Conservation (phyloP, 495 filamentous ascomycete genomes). For the Chaetomium cochliodes region DNA sequence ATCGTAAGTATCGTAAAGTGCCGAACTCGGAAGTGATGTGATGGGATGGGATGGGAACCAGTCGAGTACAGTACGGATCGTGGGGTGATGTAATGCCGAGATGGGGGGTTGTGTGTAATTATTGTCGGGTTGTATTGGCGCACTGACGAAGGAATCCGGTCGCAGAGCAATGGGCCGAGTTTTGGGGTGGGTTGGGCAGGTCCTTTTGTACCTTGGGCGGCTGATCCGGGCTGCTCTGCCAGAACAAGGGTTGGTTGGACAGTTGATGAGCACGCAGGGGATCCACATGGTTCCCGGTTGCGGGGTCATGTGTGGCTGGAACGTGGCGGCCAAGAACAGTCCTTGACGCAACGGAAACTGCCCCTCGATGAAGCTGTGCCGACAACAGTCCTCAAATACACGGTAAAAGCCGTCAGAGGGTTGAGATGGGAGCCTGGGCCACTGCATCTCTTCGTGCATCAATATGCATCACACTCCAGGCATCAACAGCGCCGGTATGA, state of each 20-base stretch:
- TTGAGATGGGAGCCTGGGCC: not conserved
- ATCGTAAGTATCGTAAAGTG: not conserved
- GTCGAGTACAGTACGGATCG: not conserved
- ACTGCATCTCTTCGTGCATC: not conserved
- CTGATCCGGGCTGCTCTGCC: constrained; percentile 10
- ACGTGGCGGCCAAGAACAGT: constrained; percentile 15
- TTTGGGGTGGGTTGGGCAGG: constrained; percentile 30
- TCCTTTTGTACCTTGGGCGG: constrained; percentile 33
- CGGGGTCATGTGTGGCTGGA: constrained; percentile 37
- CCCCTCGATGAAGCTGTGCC: too few relatives aligned
- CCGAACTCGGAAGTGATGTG: not conserved
- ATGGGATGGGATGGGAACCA: not conserved
- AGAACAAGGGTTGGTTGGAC: too few relatives aligned
- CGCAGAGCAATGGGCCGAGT: constrained; percentile 20
- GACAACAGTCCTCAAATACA: too few relatives aligned
- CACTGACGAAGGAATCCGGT: constrained; percentile 15
- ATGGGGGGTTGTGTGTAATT: not conserved
- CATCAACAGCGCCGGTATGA: too few relatives aligned
- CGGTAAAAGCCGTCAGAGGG: not conserved
- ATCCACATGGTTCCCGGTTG: constrained; percentile 22
- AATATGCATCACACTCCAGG: too few relatives aligned
- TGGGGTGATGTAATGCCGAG: constrained; percentile 23
- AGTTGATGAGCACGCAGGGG: not conserved
- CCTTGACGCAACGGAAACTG: constrained; percentile 4
- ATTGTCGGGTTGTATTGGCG: constrained; percentile 5